phyloP scores from a whole-genome alignment of 805 yeast species.

The Suhomyces prunicola region DNA sequence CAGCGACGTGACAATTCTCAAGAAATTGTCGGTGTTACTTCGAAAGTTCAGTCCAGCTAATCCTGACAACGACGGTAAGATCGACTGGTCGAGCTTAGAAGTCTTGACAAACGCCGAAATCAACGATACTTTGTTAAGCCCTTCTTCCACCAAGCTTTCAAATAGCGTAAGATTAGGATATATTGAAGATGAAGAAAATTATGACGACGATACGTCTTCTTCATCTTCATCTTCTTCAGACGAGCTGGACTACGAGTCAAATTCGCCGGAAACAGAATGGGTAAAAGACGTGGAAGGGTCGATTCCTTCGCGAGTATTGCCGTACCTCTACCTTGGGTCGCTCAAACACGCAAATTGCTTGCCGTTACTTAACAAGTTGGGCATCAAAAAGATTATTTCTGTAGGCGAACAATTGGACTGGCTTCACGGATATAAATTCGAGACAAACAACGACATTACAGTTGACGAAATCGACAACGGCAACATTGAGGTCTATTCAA shows the following conservation, averaged over 20 bases:
- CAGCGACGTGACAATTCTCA: constrained; percentile 65
- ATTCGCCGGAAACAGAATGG: constrained; percentile 22
- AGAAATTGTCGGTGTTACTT: constrained; percentile 61
- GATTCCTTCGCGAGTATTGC: constrained; percentile 78
- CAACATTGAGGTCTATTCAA: constrained; percentile 29
- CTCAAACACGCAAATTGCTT: constrained; percentile 75
- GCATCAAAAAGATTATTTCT: constrained; percentile 71
- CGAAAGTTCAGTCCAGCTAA: constrained; percentile 55
- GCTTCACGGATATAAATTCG: constrained; percentile 41
- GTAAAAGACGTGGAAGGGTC: constrained; percentile 55
- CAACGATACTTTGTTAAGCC: constrained; percentile 29
- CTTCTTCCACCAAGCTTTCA: constrained; percentile 3
- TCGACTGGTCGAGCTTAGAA: constrained; percentile 32
- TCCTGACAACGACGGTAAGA: constrained; percentile 6
- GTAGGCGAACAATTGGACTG: constrained; percentile 82
- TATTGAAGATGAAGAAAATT: constrained; percentile 22
- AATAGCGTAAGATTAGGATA: constrained; percentile 23
- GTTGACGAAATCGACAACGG: constrained; percentile 25
- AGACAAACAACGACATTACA: constrained; percentile 19
- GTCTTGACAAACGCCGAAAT: constrained; percentile 27
- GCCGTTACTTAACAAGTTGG: constrained; percentile 57
- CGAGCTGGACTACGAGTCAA: constrained; percentile 7
- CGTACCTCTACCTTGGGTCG: constrained; percentile 84
- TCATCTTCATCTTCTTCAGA: constrained; percentile 6
- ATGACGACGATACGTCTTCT: constrained; percentile 5